Conservation (phyloP, 2,329 filamentous ascomycete genomes). For the Neofusicoccum laricinum region DNA sequence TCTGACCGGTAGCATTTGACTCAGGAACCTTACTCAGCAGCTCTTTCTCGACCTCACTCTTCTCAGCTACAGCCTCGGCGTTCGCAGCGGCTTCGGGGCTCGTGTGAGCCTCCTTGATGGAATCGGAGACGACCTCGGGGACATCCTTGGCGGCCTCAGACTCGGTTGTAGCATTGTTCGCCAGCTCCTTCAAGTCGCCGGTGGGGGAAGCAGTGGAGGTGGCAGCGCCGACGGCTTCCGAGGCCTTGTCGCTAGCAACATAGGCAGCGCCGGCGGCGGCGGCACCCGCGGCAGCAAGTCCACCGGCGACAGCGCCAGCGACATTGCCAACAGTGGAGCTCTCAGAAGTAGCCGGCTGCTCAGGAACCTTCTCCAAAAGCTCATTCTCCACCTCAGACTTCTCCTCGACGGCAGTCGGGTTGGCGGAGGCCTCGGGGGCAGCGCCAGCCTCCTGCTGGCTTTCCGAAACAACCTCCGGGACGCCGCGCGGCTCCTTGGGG, state of each 20-base stretch:
- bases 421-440: slow-evolving; percentile 66
- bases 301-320: slow-evolving; percentile 44
- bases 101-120: slow-evolving; percentile 50
- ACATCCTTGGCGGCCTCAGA: background rate
- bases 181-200: slow-evolving; percentile 7
- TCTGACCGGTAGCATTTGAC: slow-evolving; percentile 39
- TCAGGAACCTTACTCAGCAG: slow-evolving; percentile 61
- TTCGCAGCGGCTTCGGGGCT: slow-evolving; percentile 70
- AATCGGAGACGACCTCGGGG: slow-evolving; percentile 32
- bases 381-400: slow-evolving; percentile 71
- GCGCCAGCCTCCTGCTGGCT: slow-evolving; percentile 66
- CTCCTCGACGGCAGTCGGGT: slow-evolving; percentile 63
- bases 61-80: slow-evolving; percentile 67
- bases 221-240: slow-evolving; percentile 25
- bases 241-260: slow-evolving; percentile 35
- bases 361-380: slow-evolving; percentile 64
- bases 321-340: slow-evolving; percentile 46
- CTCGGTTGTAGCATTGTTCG: background rate
- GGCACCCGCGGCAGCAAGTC: slow-evolving; percentile 39
- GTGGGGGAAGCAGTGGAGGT: slow-evolving; percentile 23
- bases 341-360: slow-evolving; percentile 52
- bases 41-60: slow-evolving; percentile 71
- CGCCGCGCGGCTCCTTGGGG: slow-evolving; percentile 42
- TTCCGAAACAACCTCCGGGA: slow-evolving; percentile 65
- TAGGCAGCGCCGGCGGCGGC: slow-evolving; percentile 39